Base-by-base conservation (phyloP, 305 asterid genomes). In the Coffea humblotiana region DNA sequence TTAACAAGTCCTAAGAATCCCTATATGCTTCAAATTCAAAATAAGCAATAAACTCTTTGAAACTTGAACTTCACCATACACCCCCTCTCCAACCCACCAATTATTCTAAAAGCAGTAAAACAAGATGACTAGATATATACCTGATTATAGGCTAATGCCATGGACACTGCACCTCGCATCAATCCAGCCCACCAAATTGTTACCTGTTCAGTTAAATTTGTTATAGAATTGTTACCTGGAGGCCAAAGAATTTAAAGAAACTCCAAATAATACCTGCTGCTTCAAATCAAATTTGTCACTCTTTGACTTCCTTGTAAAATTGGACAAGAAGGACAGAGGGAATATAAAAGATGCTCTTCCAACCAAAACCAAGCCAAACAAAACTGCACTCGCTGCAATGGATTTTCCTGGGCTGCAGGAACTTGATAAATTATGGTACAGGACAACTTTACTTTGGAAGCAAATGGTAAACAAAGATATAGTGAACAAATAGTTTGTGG, bases 161-260 rank as follows among this genome's bases (percentile, higher is more conserved):
- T 86, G 67, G 98, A 94, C 83, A 94, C 98, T 40, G 98, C 96
- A 75, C 98, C 98, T 58, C 98, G 89, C 98, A 94, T 93, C 74
- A 94, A 97, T 82, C 98, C 98, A 63, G 98, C 95, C 98, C 98
- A 94, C 98, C 98, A 94, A 80, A 94, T 89, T 12, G 86, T 89
- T 72, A 94, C 69, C 98, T 94, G 88, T 82, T 52, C 77, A 49
- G 8, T 73, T 71, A 76, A 68, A 58, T 58, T 60, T 71, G 76
- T 79, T 70, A 79, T 23, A 48, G 51, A 1, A 60, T n/a, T 37
- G 43, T 37, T 37, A 37, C 43, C 3, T 37, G 43, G 43, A 76
- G 61, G 85, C 32, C 35, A 40, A 40, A 49, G 35, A 25, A 49
- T 29, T 7, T 45, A 71, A 81, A 63, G 72, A 76, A 81, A 74